phyloP scores from a whole-genome alignment of 1,284 basidiomycete species.

The Ceratobasidium sp. region DNA sequence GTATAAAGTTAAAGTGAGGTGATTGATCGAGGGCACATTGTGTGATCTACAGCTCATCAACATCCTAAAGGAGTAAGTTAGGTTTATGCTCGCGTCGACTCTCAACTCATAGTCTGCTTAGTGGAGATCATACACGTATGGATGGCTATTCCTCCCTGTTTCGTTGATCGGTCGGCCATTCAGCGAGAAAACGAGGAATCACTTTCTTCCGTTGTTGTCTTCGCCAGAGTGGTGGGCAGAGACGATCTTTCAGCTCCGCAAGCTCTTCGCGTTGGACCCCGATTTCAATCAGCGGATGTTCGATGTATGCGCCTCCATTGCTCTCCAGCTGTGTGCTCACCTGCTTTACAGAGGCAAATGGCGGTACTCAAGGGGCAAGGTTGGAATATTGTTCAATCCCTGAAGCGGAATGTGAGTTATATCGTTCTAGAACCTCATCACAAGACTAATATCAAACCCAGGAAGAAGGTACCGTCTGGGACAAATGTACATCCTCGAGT shows the following conservation, averaged over 20 bases:
- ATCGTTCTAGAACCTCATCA: slow-evolving; percentile 33
- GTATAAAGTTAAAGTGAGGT: slow-evolving; percentile 41
- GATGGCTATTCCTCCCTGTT: slow-evolving; percentile 67
- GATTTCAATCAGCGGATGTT: slow-evolving; percentile 87
- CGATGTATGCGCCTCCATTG: slow-evolving; percentile 41
- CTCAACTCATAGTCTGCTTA: no score
- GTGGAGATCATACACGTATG: slow-evolving; percentile 90
- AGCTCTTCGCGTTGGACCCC: slow-evolving; percentile 79
- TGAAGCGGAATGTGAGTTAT: slow-evolving; percentile 69
- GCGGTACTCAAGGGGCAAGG: slow-evolving; percentile 92
- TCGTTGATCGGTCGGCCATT: slow-evolving; percentile 62
- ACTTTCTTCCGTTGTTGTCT: slow-evolving; percentile 82
- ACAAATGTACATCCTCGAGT: slow-evolving; percentile 1
- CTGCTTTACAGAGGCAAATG: slow-evolving; percentile 68
- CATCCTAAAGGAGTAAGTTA: slow-evolving; percentile 70
- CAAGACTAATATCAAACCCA: slow-evolving; percentile 45
- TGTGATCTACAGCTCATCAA: slow-evolving; percentile 59
- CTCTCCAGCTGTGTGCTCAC: neutral
- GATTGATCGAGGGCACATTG: neutral
- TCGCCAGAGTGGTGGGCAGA: slow-evolving; percentile 90
- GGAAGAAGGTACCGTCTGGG: slow-evolving; percentile 61
- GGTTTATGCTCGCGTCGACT: no score
- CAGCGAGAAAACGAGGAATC: slow-evolving; percentile 77
- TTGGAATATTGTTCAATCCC: slow-evolving; percentile 84
- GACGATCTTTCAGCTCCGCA: slow-evolving; percentile 77